These are phyloP conservation scores for Ustulina deusta DNA, from an alignment of 2,329 filamentous ascomycete species.

Conservation along the genomic window DNA sequence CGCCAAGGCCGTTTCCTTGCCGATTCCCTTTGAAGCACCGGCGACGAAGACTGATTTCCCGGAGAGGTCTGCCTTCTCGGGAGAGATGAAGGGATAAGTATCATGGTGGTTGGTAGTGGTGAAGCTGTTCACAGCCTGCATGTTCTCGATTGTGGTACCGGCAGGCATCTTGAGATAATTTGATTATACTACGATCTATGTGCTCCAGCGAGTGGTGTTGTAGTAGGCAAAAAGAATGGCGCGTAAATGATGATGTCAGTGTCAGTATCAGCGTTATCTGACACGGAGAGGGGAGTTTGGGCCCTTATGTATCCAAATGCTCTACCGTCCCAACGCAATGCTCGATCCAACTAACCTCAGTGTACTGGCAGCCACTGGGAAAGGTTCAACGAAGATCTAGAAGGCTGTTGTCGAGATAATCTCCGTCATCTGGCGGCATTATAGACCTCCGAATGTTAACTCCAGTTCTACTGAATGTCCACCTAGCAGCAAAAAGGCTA, in stretches of 20 bases:
- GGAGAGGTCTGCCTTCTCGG: conserved; percentile 42
- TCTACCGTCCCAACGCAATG: neutral
- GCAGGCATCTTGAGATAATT: conserved; percentile 30
- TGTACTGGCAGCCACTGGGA: neutral
- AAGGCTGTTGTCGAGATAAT: neutral
- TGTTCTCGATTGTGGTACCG: conserved; percentile 23
- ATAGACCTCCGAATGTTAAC: conserved; percentile 18
- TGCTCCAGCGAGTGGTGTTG: too few species aligned
- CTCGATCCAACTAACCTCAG: neutral
- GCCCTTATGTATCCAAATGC: conserved; percentile 1
- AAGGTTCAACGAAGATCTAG: neutral
- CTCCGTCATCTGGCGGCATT: neutral
- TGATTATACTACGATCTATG: neutral
- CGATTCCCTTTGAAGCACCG: conserved; percentile 63
- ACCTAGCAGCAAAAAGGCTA: neutral
- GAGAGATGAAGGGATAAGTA: conserved; percentile 51
- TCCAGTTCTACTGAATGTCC: conserved; percentile 9
- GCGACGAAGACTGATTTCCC: conserved; percentile 58
- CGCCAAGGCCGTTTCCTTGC: conserved; percentile 60
- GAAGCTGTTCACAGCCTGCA: conserved; percentile 30
- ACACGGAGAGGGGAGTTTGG: neutral
- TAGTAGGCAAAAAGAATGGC: neutral
- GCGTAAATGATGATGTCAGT: neutral
- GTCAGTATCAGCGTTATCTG: neutral
- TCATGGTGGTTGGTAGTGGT: conserved; percentile 45